Percentiles rank a stretch among this genome's conserved stretches.
Conservation (phyloP, 2,329 filamentous ascomycete genomes). For the Dactylellina sp. region DNA sequence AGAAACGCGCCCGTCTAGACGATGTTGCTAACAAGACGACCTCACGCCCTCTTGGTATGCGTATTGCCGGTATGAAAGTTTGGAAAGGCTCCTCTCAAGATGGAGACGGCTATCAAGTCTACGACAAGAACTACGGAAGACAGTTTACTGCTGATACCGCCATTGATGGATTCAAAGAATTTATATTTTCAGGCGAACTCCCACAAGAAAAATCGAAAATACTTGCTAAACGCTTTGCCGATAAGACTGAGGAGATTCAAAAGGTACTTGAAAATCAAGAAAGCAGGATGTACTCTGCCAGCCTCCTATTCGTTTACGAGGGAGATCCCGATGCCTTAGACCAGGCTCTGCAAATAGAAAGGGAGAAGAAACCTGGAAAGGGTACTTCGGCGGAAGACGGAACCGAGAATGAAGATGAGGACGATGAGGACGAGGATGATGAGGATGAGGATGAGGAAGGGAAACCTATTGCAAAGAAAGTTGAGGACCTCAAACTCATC, state of each 20-base stretch:
- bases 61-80: constrained; percentile 81
- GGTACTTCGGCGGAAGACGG: constrained; percentile 58
- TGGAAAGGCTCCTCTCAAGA: constrained; percentile 80
- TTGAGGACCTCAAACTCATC: constrained; percentile 87
- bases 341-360: constrained; percentile 65
- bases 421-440: constrained; percentile 69
- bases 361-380: constrained; percentile 58
- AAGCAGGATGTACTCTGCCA: constrained; percentile 76
- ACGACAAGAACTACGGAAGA: constrained; percentile 76
- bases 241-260: constrained; percentile 70
- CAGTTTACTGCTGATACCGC: constrained; percentile 70
- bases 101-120: constrained; percentile 74
- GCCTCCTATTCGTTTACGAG: constrained; percentile 75
- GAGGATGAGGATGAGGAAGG: constrained; percentile 66
- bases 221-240: constrained; percentile 64
- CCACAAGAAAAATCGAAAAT: constrained; percentile 65
- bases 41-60: constrained; percentile 71
- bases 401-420: constrained; percentile 64
- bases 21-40: constrained; percentile 72
- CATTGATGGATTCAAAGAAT: constrained; percentile 70
- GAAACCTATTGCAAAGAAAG: constrained; percentile 67
- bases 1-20: constrained; percentile 72
- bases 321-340: constrained; percentile 71
- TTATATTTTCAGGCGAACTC: constrained; percentile 66
- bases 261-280: constrained; percentile 72